Conservation (phyloP, 176 grass and related monocot species). For the Bonia amplexicaulis region DNA sequence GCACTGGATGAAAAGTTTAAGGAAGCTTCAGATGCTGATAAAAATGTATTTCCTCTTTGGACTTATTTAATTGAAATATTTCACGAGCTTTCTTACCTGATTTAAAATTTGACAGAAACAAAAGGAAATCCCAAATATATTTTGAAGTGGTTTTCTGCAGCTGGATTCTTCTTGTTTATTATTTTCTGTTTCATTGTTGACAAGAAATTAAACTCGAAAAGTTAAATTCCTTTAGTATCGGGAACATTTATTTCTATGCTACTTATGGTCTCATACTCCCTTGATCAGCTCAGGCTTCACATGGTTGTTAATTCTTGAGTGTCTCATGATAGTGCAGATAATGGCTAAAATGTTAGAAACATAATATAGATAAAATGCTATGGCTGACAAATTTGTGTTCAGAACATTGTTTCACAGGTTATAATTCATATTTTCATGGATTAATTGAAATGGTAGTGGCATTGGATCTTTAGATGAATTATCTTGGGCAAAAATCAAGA, state of each 20-base stretch:
- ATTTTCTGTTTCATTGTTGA: background rate
- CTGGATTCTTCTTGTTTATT: background rate
- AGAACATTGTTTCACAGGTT: conserved; percentile 6
- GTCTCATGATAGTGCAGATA: background rate
- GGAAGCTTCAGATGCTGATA: conserved; percentile 92
- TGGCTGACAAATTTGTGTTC: background rate
- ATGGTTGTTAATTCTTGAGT: background rate
- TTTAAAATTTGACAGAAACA: conserved; percentile 4
- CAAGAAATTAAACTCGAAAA: background rate
- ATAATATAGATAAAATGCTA: background rate
- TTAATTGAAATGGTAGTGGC: background rate
- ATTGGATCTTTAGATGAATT: conserved; percentile 15
- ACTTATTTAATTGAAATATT: conserved; percentile 17
- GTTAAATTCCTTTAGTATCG: background rate
- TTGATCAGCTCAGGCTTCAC: background rate
- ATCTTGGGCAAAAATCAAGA: background rate
- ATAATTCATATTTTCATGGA: background rate
- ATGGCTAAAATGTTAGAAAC: background rate
- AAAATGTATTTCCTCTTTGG: conserved; percentile 46
- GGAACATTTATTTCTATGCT: background rate
- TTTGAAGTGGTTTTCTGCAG: background rate
- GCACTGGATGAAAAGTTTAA: conserved; percentile 76
- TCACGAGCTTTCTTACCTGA: background rate
- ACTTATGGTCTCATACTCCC: background rate
- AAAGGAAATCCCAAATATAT: background rate